A percentile compares a stretch with the other conserved stretches of the same genome.
Conservation (phyloP, 208 protist species). For the Tetramitus jugosus region DNA sequence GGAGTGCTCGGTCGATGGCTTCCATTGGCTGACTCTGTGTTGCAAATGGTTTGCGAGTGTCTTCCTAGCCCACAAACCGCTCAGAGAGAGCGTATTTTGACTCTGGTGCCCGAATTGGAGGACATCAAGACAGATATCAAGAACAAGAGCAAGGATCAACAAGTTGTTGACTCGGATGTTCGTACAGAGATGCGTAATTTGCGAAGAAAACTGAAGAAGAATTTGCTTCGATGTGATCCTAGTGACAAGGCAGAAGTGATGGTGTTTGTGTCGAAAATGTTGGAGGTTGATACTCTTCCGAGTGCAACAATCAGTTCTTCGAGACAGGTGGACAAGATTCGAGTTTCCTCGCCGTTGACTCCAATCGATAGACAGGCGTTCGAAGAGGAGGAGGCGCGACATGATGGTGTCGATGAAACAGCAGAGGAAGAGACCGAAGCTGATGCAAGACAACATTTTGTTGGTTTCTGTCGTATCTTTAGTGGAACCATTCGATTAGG, state of each 20-base stretch:
- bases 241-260: slow-evolving; percentile 28
- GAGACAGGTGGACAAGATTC: no score
- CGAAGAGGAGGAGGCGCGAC: not conserved
- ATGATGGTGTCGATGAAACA: not conserved
- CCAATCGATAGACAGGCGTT: no score
- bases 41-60: slow-evolving; percentile 65
- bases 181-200: slow-evolving; percentile 56
- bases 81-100: slow-evolving; percentile 58
- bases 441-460: slow-evolving; percentile 57
- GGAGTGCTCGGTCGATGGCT: slow-evolving; percentile 80
- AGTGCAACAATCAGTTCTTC: slow-evolving; percentile 57
- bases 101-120: slow-evolving; percentile 55
- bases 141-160: not conserved
- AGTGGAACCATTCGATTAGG: slow-evolving; percentile 79
- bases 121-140: not conserved
- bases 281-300: slow-evolving; percentile 43
- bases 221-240: slow-evolving; percentile 35
- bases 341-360: no score
- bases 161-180: not conserved
- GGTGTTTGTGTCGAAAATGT: slow-evolving; percentile 48
- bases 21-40: slow-evolving; percentile 75
- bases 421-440: slow-evolving; percentile 28
- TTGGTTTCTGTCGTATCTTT: slow-evolving; percentile 91
- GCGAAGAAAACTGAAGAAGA: slow-evolving; percentile 39
- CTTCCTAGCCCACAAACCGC: slow-evolving; percentile 72